Evolutionary conservation across 2,329 filamentous ascomycete species (phyloP), one percentile per base, ranked within the genome.

Genomic region (Arthrobotrys entomopaga): DNA sequence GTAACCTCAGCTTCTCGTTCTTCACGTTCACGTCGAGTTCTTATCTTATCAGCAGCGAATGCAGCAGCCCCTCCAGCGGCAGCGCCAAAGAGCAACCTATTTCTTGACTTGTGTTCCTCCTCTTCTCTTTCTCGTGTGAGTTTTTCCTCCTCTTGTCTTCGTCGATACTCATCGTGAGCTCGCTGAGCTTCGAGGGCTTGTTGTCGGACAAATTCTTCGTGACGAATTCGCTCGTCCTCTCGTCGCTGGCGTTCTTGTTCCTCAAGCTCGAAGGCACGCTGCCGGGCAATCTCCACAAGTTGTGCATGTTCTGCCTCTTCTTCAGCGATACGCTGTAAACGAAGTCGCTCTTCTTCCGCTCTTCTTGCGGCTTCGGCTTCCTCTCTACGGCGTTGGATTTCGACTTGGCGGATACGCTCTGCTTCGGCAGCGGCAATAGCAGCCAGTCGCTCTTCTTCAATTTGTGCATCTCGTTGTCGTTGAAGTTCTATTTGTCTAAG

Each of bases 121-220:
- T 65, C 64, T 53, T 69, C 61, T 20, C 49, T 57, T 49, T 67
- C 64, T 42, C 71, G 61, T 13, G 58, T 24, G 67, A 74, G 63
- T 22, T 58, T 34, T 26, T 57, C 65, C 40, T 71, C 66, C 15
- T 71, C 66, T 3, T 38, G 54, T 7, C 53, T 43, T 54, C 53
- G 60, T 11, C 52, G 22, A 19, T 65, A 40, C 42, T 65, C 60
- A 19, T 71, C 66, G 16, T 63, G 50, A 43, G 66, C 48, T 15
- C 69, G 54, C 29, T 66, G 61, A 50, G 69, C 61, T 48, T 73
- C 69, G 13, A 66, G 49, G 11, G 69, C 69, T 58, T 73, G 69
- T 53, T 73, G 61, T 63, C 61, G 56, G 24, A 73, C 50, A 57
- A 73, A 73, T 19, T 73, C 69, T 34, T 66, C 61, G 42, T 73